These are phyloP conservation scores for Solanum bulbocastanum DNA, from an alignment of 257 asterid genomes.

Conservation along the genomic window DNA sequence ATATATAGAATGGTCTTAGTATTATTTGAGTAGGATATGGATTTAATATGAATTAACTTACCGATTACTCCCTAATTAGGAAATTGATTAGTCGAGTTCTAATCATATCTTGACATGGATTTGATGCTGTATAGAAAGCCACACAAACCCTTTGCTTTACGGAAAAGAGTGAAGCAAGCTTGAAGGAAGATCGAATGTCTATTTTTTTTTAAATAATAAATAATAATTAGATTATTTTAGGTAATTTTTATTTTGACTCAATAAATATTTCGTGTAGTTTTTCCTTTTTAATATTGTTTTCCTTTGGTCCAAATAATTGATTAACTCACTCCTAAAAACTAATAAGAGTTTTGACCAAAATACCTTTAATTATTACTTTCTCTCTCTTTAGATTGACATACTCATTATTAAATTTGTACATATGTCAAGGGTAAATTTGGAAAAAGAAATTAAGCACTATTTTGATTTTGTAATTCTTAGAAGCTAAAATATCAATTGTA, in stretches of 20 bases:
- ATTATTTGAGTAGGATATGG: neutral
- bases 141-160: neutral
- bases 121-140: neutral
- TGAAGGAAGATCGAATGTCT: neutral
- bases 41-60: too few relatives aligned
- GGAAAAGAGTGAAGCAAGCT: neutral
- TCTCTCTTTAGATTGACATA: too few relatives aligned
- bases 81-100: neutral
- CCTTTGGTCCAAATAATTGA: neutral
- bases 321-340: neutral
- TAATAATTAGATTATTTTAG: neutral
- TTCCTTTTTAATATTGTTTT: too few relatives aligned
- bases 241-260: neutral
- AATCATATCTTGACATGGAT: neutral
- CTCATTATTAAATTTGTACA: too few relatives aligned
- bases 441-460: neutral
- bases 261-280: too few relatives aligned
- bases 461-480: neutral
- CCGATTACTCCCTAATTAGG: neutral
- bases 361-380: too few relatives aligned
- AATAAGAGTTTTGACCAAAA: neutral
- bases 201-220: too few relatives aligned
- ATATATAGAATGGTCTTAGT: neutral
- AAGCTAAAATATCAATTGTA: neutral
- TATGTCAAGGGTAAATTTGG: neutral